Evolutionary conservation across 2,329 filamentous ascomycete species (phyloP).

Genomic region (Catunica adiposa): DNA sequence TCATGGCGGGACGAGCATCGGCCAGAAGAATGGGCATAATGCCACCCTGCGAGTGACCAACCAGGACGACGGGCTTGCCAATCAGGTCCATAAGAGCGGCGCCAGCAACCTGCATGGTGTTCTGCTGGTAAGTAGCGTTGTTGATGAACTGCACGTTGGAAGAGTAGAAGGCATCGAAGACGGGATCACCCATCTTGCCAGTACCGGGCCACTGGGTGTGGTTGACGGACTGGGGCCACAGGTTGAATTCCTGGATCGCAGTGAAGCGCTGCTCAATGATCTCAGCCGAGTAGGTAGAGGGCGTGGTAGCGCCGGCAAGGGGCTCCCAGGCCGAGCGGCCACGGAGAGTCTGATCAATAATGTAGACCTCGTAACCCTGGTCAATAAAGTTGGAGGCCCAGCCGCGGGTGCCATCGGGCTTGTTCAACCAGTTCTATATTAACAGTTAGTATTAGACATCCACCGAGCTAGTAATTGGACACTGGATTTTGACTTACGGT

Average conservation of each 20-base stretch:
- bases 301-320: conserved; percentile 17
- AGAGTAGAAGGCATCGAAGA: conserved; percentile 28
- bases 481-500: conserved; percentile 19
- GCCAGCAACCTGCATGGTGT: conserved; percentile 23
- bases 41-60: conserved; percentile 32
- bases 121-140: conserved; percentile 23
- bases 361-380: conserved; percentile 30
- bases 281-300: conserved; percentile 21
- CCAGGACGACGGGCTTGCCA: conserved; percentile 22
- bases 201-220: conserved; percentile 30
- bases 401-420: conserved; percentile 29
- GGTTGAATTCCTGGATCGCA: conserved; percentile 20
- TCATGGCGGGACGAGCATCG: conserved; percentile 26
- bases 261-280: conserved; percentile 25
- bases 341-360: conserved; percentile 30
- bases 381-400: conserved; percentile 32
- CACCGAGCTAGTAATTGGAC: conserved; percentile 10
- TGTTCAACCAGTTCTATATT: conserved; percentile 29
- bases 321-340: conserved; percentile 29
- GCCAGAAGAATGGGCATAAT: conserved; percentile 26
- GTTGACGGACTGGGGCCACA: conserved; percentile 25
- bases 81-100: conserved; percentile 28
- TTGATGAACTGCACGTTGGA: conserved; percentile 24
- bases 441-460: neutral
- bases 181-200: conserved; percentile 24